Base-by-base conservation (phyloP, 305 asterid species). In the Withania somnifera region DNA sequence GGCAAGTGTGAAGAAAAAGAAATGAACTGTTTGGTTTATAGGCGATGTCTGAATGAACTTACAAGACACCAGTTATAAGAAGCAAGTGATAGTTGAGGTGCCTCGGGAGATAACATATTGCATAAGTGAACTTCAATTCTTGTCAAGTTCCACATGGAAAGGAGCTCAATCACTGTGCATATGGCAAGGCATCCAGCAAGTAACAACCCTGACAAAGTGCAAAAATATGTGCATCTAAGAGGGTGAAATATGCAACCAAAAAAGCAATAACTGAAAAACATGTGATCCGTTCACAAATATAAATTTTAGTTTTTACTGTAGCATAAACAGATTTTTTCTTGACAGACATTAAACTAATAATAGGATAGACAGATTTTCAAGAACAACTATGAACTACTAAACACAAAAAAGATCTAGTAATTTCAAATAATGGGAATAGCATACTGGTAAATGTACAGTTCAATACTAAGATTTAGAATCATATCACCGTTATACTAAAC, bases 101-200 rank as follows among this genome's bases (percentile, higher is more conserved):
- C 95, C 90, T 96, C 99, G 15, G 99, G 99, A 76, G 99, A 96
- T 87, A 96, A 86, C 85, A 91, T 78, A 82, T 94, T 96, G 92
- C 99, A 96, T 45, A 96, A 91, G 87, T 89, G 93, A 84, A 96
- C 99, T 86, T 96, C 99, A 77, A 96, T 88, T 88, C 99, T 91
- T 75, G 99, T 96, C 93, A 96, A 88, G 88, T 96, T 96, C 98
- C 99, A 92, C 98, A 96, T 94, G 60, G 99, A 96, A 81, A 94
- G 91, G 83, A 96, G 99, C 87, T 94, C 97, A 53, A 92, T 87
- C 82, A 85, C 83, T 38, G 99, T 91, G 88, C 98, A 96, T 82
- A 86, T 81, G 8, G 90, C 92, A 82, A 79, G 97, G 89, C 90
- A 86, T 79, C 87, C 87, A 24, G 81, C 91, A 73, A 92, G 84